Percentiles rank a stretch among this genome's conserved stretches.
These are phyloP conservation scores for Penicillium coffeae DNA, from an alignment of 495 filamentous ascomycete species.

Conservation along the genomic window DNA sequence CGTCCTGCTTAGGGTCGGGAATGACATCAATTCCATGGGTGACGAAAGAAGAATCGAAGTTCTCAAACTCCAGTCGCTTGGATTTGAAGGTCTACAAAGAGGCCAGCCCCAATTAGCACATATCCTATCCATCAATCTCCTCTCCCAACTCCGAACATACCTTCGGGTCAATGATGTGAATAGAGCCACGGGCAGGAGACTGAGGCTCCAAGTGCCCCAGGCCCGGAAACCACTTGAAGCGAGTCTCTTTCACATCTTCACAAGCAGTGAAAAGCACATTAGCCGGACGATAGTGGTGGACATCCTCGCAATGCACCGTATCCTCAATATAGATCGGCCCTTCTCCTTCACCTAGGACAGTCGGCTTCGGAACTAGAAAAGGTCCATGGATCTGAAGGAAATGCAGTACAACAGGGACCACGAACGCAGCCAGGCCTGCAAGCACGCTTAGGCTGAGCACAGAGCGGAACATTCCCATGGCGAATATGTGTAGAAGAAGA, in stretches of 20 bases:
- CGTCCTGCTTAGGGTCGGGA: slow-evolving; percentile 33
- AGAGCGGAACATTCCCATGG: slow-evolving; percentile 23
- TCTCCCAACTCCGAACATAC: slow-evolving; percentile 18
- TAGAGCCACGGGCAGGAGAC: slow-evolving; percentile 37
- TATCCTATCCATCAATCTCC: neutral
- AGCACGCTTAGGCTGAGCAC: slow-evolving; percentile 29
- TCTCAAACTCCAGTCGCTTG: slow-evolving; percentile 41
- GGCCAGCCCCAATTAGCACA: neutral
- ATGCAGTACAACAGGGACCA: slow-evolving; percentile 30
- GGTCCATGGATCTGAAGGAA: slow-evolving; percentile 28
- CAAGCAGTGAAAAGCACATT: slow-evolving; percentile 55
- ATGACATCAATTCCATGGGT: slow-evolving; percentile 62
- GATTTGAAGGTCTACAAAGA: slow-evolving; percentile 46
- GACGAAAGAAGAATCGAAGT: slow-evolving; percentile 52
- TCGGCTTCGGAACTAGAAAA: slow-evolving; percentile 21
- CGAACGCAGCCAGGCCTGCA: slow-evolving; percentile 27
- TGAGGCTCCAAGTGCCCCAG: slow-evolving; percentile 36
- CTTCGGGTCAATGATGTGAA: slow-evolving; percentile 54
- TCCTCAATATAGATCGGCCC: slow-evolving; percentile 44
- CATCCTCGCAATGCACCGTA: slow-evolving; percentile 56
- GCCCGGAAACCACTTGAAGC: slow-evolving; percentile 55
- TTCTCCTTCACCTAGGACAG: slow-evolving; percentile 30
- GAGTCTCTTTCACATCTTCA: slow-evolving; percentile 39
- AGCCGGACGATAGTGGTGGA: slow-evolving; percentile 52
- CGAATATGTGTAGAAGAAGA: neutral